Conservation (phyloP, 768 basidiomycete species). For the Rhodotorula paludigena region DNA sequence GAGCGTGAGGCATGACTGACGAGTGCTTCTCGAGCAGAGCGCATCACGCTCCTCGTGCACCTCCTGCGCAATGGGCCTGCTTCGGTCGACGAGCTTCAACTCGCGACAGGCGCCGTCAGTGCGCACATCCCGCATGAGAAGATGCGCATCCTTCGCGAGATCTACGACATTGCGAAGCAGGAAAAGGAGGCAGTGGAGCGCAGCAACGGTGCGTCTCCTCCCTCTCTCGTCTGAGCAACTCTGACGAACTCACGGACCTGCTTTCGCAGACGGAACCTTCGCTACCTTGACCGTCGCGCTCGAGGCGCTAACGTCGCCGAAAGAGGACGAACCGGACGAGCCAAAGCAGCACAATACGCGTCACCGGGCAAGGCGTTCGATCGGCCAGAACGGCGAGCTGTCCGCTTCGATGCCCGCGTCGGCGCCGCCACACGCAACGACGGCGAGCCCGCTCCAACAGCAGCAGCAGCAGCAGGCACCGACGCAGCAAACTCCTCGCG, state of each 20-base stretch:
- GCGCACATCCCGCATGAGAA: constrained; percentile 45
- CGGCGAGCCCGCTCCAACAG: too few species aligned
- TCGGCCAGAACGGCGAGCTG: neutral
- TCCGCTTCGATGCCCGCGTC: neutral
- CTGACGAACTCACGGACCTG: too few species aligned
- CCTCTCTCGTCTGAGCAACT: too few species aligned
- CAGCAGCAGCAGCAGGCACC: too few species aligned
- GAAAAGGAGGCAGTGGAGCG: constrained; percentile 29
- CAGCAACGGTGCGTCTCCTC: neutral
- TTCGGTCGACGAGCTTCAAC: constrained; percentile 45
- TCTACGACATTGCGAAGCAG: constrained; percentile 48
- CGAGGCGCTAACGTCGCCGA: neutral
- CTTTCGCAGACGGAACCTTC: neutral
- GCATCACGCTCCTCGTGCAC: constrained; percentile 44
- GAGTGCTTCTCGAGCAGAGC: constrained; percentile 42
- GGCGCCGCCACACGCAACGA: neutral
- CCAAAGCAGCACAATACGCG: constrained; percentile 7
- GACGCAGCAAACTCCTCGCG: constrained; percentile 15
- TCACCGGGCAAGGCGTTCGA: constrained; percentile 3
- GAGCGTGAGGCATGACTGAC: too few species aligned
- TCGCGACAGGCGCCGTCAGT: constrained; percentile 44
- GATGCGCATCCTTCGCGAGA: constrained; percentile 44
- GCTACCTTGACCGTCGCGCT: constrained; percentile 5
- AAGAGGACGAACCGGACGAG: neutral
- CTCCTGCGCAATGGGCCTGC: constrained; percentile 45